Evolutionary conservation across 768 basidiomycete genomes (phyloP), one percentile per base, ranked within the genome.

Genomic region (Termitomyces titanicus): DNA sequence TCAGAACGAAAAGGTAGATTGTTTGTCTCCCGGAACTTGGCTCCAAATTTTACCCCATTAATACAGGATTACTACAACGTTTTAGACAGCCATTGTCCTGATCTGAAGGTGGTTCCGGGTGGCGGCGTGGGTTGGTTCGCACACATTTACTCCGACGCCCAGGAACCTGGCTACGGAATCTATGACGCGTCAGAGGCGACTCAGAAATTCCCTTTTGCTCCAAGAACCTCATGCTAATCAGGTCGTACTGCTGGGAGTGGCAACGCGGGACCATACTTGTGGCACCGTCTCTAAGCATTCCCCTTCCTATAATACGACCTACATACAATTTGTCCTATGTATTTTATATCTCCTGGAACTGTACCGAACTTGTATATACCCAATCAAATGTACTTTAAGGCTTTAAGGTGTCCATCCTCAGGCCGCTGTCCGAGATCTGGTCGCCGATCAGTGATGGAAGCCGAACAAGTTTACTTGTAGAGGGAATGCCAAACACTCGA

Each of bases 61-160:
- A 58, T 47, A 18, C 37, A 88, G 80, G 79, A 76, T 54, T 91
- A 89, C 63, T 89, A 74, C 57, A 68, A 68, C 18, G 67, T 91
- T 12, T 78, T 91, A 15, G 86, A 92, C 59, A 65, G 72, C 1
- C 79, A 86, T 52, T 91, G 89, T 63, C 62, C 72, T 10, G 75
- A 82, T 61, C 74, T 91, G 63, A 91, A 91, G 69, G 63, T 59
- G 0, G 79, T 80, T 24, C 64, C 70, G 15, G 79, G 79, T 3
- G 87, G 87, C 20, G 87, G 87, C 22, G 71, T 90, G 34, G 87
- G 89, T 11, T 92, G 89, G 89, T 92, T 92, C 61, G 86, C 86
- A 25, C 89, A 91, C 64, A 84, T 90, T 51, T 90, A 89, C 63
- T 82, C 83, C 1, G 89, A 89, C 63, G 56, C 68, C 56, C 78